Conservation (phyloP, 345 rosid genomes). For the Balakata baccata region DNA sequence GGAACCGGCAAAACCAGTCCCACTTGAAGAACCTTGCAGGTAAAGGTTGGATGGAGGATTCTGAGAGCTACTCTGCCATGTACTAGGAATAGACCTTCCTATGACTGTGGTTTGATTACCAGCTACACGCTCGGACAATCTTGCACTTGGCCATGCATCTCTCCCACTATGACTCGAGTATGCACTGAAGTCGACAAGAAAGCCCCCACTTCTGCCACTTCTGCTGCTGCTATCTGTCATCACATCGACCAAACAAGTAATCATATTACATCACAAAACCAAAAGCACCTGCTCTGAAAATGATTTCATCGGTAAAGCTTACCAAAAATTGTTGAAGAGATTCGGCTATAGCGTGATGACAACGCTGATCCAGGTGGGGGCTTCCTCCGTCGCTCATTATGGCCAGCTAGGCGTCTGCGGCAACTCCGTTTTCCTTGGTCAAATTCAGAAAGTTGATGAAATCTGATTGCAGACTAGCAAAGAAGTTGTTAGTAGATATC, state of each 20-base stretch:
- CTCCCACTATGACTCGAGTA: conserved; percentile 40
- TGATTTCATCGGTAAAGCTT: conserved; percentile 12
- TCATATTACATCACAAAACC: not conserved
- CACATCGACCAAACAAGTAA: not conserved
- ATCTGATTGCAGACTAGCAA: conserved; percentile 37
- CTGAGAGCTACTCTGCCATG: conserved; percentile 45
- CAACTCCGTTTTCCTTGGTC: conserved; percentile 96
- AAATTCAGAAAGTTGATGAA: conserved; percentile 90
- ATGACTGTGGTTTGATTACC: conserved; percentile 25
- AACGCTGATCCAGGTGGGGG: conserved; percentile 65
- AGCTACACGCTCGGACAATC: conserved; percentile 31
- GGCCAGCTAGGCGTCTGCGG: conserved; percentile 91
- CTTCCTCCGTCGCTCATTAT: conserved; percentile 93
- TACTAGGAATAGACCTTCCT: conserved; percentile 36
- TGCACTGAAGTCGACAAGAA: conserved; percentile 53
- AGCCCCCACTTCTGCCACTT: conserved; percentile 47
- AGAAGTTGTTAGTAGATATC: not conserved
- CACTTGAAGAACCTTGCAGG: conserved; percentile 46
- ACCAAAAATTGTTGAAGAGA: conserved; percentile 60
- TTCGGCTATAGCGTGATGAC: conserved; percentile 52
- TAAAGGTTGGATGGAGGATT: conserved; percentile 48
- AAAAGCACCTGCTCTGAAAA: not conserved
- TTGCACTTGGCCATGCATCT: conserved; percentile 38
- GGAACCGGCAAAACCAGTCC: conserved; percentile 50
- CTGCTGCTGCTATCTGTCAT: conserved; percentile 43